phyloP scores from a whole-genome alignment of 1,284 basidiomycete genomes.

The Athelia psychrophila region DNA sequence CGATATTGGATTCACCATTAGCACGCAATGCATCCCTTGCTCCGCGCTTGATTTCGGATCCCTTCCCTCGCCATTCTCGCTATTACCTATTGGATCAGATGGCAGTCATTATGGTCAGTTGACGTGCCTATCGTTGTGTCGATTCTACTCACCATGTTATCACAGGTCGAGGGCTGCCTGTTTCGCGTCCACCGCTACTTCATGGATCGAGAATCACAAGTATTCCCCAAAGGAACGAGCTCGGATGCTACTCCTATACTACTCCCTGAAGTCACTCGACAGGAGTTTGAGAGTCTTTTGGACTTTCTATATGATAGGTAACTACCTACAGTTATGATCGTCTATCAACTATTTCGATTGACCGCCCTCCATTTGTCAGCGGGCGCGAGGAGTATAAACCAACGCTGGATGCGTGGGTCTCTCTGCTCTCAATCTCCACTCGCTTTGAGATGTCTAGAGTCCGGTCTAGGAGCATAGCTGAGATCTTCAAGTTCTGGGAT shows the following conservation, averaged over 20 bases:
- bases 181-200: slow-evolving; percentile 35
- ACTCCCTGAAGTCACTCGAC: slow-evolving; percentile 20
- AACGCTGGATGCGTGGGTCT: slow-evolving; percentile 28
- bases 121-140: neutral
- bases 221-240: slow-evolving; percentile 26
- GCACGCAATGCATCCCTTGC: too few species aligned
- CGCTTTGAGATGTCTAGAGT: slow-evolving; percentile 28
- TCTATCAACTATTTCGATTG: neutral
- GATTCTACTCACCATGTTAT: neutral
- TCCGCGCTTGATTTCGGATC: neutral
- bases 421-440: slow-evolving; percentile 32
- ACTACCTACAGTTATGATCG: slow-evolving; percentile 2
- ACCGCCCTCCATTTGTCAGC: slow-evolving; percentile 10
- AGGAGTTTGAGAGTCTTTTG: slow-evolving; percentile 31
- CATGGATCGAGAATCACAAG: slow-evolving; percentile 30
- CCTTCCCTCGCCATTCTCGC: slow-evolving; percentile 8
- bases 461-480: slow-evolving; percentile 26
- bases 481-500: slow-evolving; percentile 22
- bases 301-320: slow-evolving; percentile 33
- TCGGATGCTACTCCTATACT: slow-evolving; percentile 25
- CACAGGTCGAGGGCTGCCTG: slow-evolving; percentile 30
- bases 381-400: slow-evolving; percentile 23
- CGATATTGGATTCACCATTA: too few species aligned
- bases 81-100: slow-evolving; percentile 16
- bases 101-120: slow-evolving; percentile 14